Conservation (phyloP, 2,329 filamentous ascomycete genomes). For the Botrytis paeoniae region DNA sequence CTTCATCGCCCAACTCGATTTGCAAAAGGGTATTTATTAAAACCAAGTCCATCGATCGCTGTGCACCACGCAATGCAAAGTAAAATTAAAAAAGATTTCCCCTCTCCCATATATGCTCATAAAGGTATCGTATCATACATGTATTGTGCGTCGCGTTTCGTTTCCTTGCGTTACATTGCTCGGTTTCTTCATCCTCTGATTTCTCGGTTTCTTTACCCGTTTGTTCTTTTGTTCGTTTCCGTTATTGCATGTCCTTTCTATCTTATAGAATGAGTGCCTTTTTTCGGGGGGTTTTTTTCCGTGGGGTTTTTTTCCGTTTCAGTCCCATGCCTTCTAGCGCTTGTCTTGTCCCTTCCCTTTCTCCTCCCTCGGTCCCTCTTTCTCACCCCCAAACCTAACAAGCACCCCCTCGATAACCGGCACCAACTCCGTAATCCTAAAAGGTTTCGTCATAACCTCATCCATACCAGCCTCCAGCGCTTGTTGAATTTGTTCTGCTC, state of each 20-base stretch:
- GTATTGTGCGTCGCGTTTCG: neutral
- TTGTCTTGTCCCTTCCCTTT: neutral
- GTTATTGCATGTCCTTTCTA: neutral
- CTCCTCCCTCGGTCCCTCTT: neutral
- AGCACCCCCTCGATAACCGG: neutral
- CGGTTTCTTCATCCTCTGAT: neutral
- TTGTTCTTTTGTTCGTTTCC: neutral
- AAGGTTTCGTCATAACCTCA: conserved; percentile 76
- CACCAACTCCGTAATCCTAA: conserved; percentile 38
- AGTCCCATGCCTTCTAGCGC: neutral
- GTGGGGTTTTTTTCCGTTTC: neutral
- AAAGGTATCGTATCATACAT: neutral
- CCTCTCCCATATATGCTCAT: neutral
- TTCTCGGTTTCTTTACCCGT: neutral
- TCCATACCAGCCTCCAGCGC: conserved; percentile 72
- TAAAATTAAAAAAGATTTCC: neutral
- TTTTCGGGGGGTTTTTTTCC: no score
- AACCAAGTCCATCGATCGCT: neutral
- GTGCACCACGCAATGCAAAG: neutral
- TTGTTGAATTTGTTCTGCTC: conserved; percentile 67
- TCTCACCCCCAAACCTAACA: neutral
- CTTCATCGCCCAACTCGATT: neutral
- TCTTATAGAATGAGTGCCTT: neutral
- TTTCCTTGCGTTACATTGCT: neutral
- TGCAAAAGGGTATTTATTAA: neutral